Percentiles rank a stretch among this genome's conserved stretches.
These are phyloP conservation scores for Aspergillus calidoustus DNA, from an alignment of 2,329 filamentous ascomycete genomes.

Conservation along the genomic window DNA sequence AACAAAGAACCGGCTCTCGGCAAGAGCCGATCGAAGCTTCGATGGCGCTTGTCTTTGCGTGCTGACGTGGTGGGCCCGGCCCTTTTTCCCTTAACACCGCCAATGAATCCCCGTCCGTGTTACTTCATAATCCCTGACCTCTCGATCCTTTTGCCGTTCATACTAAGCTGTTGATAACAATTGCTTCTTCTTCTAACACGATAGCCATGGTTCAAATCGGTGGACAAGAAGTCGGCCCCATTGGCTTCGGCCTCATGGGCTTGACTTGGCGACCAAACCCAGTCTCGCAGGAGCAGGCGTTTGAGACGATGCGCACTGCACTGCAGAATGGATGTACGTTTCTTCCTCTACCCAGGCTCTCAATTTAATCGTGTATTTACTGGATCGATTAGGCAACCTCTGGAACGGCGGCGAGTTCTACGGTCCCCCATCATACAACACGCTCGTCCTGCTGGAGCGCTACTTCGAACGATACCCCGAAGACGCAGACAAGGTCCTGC, in stretches of 20 bases:
- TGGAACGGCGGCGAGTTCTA: constrained; percentile 73
- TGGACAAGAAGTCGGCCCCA: constrained; percentile 5
- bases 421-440: constrained; percentile 62
- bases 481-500: constrained; percentile 64
- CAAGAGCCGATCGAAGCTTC: no score
- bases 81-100: neutral
- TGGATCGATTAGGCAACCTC: constrained; percentile 38
- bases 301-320: constrained; percentile 7
- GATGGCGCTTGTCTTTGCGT: no score
- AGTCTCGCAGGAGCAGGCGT: constrained; percentile 3
- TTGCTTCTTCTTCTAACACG: neutral
- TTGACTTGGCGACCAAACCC: constrained; percentile 1
- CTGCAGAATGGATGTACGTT: constrained; percentile 8
- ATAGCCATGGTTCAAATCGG: neutral
- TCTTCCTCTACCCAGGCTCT: neutral
- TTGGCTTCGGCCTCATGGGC: constrained; percentile 16
- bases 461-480: constrained; percentile 69
- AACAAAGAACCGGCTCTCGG: neutral
- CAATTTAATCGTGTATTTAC: neutral
- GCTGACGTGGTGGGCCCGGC: no score
- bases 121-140: neutral
- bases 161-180: no score
- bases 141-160: no score
- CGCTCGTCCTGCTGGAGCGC: constrained; percentile 61
- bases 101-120: neutral